Evolutionary conservation across 106 monocot species (phyloP).

Genomic region (Dendrobium catenatum): DNA sequence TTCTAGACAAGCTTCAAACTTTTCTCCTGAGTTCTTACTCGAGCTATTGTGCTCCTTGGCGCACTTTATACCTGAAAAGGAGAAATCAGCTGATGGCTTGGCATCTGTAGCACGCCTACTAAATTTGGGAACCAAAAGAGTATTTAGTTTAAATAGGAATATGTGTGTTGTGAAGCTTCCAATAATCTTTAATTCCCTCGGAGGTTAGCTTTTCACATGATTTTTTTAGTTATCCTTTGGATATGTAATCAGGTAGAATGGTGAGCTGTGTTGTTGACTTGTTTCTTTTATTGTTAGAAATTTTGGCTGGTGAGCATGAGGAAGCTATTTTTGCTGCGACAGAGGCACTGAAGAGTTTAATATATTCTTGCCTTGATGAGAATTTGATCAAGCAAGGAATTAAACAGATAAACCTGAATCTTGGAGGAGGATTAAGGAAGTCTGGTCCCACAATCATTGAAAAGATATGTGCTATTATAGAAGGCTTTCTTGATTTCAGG

Average conservation of each 20-base stretch:
- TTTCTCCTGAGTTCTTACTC: constrained; percentile 48
- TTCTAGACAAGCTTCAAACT: constrained; percentile 27
- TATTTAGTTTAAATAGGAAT: constrained; percentile 46
- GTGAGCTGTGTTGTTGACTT: not conserved
- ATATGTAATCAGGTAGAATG: not conserved
- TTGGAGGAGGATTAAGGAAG: constrained; percentile 29
- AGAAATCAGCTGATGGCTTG: constrained; percentile 63
- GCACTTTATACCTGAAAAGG: constrained; percentile 37
- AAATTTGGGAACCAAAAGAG: constrained; percentile 53
- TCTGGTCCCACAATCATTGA: constrained; percentile 76
- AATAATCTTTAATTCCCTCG: constrained; percentile 58
- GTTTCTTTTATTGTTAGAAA: constrained; percentile 37
- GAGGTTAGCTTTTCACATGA: constrained; percentile 36
- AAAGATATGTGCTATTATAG: constrained; percentile 80
- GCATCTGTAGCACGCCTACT: constrained; percentile 70
- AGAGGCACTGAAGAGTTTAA: constrained; percentile 67
- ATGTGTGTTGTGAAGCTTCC: constrained; percentile 67
- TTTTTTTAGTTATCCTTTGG: not conserved
- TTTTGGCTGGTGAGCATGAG: constrained; percentile 72
- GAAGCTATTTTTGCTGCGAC: constrained; percentile 78
- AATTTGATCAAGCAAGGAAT: constrained; percentile 58
- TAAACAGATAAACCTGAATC: constrained; percentile 41
- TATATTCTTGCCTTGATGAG: constrained; percentile 65
- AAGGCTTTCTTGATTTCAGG: constrained; percentile 66
- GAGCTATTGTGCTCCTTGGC: constrained; percentile 67